Evolutionary conservation across 805 yeast genomes (phyloP), one percentile per base, ranked within the genome.

Genomic region (Candida insectalens): DNA sequence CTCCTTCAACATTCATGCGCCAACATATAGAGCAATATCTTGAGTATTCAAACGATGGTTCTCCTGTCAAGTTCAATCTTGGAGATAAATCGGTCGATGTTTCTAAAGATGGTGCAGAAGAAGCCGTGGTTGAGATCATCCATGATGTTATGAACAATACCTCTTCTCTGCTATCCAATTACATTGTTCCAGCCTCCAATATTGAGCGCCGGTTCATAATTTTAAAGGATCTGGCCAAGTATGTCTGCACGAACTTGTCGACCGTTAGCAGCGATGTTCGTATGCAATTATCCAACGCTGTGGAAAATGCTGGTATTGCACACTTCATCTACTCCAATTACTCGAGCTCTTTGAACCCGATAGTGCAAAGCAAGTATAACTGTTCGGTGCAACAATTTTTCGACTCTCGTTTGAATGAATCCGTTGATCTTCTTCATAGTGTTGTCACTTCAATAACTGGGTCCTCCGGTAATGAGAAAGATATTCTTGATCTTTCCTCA

Each of bases 1-100:
- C 40, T 5, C 27, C 37, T 13, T 30, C 27, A 3, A 39, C 37
- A 3, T 64, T 76, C 30, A 62, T 83, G 22, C 78, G 77, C 49
- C 71, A 84, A 0, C 88, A 78, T 45, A 71, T 89, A 16, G 92
- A 81, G 43, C 96, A 88, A 55, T 95, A 88, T 0, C 72, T 88
- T 1, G 80, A 77, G 46, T 82, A 73, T 41, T 67, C 74, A 2
- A 28, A 20, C 19, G 25, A 31, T 5, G 25, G 29, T 10, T 40
- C 43, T 3, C 45, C 47, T 5, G 29, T 55, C 14, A 27, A 39
- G 10, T 53, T 46, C 38, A 32, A 42, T 26, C 21, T 53, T 5
- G 32, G 51, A 3, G 68, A 63, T 10, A 55, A 72, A 3, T 64
- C 65, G 6, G 55, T 74, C 36, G 32, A 37, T 7, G 28, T 46